Percentiles rank a stretch among this genome's conserved stretches.
These are phyloP conservation scores for Apiospora malaysiana DNA, from an alignment of 2,329 filamentous ascomycete genomes.

Conservation along the genomic window DNA sequence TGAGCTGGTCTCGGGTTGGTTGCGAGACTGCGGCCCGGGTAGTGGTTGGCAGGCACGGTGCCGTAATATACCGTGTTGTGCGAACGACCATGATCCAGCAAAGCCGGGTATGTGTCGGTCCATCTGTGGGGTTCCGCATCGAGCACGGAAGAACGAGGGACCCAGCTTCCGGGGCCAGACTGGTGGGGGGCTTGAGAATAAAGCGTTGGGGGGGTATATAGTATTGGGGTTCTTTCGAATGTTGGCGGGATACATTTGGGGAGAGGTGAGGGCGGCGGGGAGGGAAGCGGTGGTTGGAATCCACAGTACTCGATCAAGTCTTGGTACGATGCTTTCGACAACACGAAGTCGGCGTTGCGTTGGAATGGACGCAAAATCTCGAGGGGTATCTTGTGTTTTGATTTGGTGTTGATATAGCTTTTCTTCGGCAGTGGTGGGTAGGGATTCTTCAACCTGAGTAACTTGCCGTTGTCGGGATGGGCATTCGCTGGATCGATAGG, in stretches of 20 bases:
- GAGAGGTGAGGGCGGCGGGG: background rate
- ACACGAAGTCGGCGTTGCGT: background rate
- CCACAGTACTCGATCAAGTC: background rate
- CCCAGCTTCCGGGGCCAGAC: background rate
- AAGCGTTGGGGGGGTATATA: background rate
- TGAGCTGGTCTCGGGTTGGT: background rate
- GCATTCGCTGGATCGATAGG: background rate
- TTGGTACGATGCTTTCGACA: conserved; percentile 7
- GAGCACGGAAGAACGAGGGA: background rate
- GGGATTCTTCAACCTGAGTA: background rate
- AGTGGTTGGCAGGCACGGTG: background rate
- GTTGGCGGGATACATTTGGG: background rate
- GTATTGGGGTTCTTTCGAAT: background rate
- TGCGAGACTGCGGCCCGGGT: background rate
- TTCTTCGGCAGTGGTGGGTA: background rate
- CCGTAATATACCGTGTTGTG: background rate
- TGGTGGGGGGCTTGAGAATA: background rate
- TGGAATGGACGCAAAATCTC: background rate
- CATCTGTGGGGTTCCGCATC: background rate
- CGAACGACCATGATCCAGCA: background rate
- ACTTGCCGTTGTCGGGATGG: conserved; percentile 8
- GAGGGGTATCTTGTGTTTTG: background rate
- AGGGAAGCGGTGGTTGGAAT: background rate
- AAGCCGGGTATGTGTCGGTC: background rate
- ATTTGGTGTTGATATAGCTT: background rate